phyloP scores from a whole-genome alignment of 2,329 filamentous ascomycete genomes.

The Cryphonectria radicalis region DNA sequence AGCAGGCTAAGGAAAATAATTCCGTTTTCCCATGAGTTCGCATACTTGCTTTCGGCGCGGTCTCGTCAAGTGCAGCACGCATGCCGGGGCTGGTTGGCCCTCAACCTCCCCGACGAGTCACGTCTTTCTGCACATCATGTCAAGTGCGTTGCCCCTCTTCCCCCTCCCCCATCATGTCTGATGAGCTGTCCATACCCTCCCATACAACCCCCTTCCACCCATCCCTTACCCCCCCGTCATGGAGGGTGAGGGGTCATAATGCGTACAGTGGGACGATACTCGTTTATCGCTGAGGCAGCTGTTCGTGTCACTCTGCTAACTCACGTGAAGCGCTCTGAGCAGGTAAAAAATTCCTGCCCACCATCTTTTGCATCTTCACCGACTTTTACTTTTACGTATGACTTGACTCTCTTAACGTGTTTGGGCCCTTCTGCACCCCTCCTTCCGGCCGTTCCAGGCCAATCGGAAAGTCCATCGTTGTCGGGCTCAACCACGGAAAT shows the following conservation, averaged over 20 bases:
- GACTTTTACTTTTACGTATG: constrained; percentile 19
- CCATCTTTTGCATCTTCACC: constrained; percentile 21
- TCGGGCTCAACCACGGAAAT: not conserved
- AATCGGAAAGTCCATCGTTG: not conserved
- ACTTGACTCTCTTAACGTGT: constrained; percentile 14
- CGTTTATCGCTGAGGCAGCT: not conserved
- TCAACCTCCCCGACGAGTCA: not conserved
- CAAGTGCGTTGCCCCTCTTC: constrained; percentile 12
- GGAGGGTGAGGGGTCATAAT: not conserved
- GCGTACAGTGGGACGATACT: not conserved
- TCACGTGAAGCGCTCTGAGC: constrained; percentile 9
- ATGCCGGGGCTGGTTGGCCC: not conserved
- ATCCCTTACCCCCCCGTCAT: not conserved
- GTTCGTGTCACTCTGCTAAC: constrained; percentile 11
- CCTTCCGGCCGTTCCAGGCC: constrained; percentile 9
- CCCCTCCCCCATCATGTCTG: not conserved
- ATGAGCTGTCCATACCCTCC: constrained; percentile 6
- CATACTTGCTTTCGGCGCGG: not conserved
- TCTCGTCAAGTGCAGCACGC: constrained; percentile 5
- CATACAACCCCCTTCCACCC: not conserved
- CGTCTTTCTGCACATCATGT: constrained; percentile 19
- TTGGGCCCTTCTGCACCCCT: constrained; percentile 17
- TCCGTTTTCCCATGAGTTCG: not conserved
- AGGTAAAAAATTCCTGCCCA: constrained; percentile 16
- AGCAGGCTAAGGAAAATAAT: not conserved